Evolutionary conservation across 305 asterid genomes (phyloP).

Genomic region (Coffea humblotiana): DNA sequence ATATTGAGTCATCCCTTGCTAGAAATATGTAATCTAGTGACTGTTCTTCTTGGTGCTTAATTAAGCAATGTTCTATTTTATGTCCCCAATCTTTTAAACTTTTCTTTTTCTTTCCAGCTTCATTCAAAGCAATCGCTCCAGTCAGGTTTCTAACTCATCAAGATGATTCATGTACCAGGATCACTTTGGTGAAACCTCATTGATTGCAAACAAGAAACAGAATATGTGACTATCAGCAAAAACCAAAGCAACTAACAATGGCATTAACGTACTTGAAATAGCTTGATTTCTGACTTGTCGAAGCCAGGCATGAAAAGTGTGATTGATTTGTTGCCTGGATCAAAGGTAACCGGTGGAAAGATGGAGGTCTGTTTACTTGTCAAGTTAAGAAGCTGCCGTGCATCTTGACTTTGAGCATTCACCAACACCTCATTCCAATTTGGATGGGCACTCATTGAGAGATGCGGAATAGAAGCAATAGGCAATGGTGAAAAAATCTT

Average conservation of each 20-base stretch:
- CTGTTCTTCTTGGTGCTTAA: not conserved
- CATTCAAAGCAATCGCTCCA: not conserved
- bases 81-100: not conserved
- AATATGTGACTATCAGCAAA: not conserved
- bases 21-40: not conserved
- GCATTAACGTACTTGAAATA: constrained; percentile 63
- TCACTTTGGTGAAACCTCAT: not conserved
- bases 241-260: not conserved
- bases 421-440: constrained; percentile 62
- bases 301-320: constrained; percentile 96
- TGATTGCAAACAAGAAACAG: not conserved
- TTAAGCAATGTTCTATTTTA: too few species aligned
- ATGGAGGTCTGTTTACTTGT: constrained; percentile 27
- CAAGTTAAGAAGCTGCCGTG: constrained; percentile 49
- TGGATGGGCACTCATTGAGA: constrained; percentile 32
- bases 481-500: constrained; percentile 63
- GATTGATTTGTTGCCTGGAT: constrained; percentile 60
- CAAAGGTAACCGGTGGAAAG: constrained; percentile 51
- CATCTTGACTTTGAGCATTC: constrained; percentile 48
- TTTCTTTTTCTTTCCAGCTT: not conserved
- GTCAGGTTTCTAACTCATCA: not conserved
- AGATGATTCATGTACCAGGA: not conserved
- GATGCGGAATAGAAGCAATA: constrained; percentile 53
- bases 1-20: not conserved
- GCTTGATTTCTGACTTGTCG: constrained; percentile 96